Evolutionary conservation across 148 eudicot species (phyloP).

Genomic region (Fagopyrum homotropicum): DNA sequence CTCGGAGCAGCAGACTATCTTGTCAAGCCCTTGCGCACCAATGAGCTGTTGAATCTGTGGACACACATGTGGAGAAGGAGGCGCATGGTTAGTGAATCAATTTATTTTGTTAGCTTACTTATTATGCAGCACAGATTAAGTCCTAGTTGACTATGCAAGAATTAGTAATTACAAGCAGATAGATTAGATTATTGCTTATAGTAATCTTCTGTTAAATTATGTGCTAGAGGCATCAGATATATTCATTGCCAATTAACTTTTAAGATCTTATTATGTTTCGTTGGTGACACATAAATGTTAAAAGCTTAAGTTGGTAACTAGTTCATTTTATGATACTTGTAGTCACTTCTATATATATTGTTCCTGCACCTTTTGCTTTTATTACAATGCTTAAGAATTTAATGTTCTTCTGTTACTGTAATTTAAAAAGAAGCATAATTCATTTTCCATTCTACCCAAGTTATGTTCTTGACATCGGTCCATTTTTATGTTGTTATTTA

Average conservation of each 20-base stretch:
- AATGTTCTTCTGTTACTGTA: not conserved
- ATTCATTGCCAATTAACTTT: not conserved
- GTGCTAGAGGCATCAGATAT: not conserved
- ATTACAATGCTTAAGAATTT: not conserved
- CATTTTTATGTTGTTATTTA: not conserved
- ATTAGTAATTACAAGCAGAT: not conserved
- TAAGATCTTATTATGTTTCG: not conserved
- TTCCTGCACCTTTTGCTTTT: not conserved
- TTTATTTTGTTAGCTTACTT: not conserved
- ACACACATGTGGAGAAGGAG: conserved; percentile 99
- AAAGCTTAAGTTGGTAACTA: not conserved
- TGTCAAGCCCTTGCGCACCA: conserved; percentile 92
- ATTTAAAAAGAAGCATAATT: not conserved
- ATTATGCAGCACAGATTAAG: not conserved
- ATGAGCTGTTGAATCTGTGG: conserved; percentile 93
- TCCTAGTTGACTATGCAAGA: not conserved
- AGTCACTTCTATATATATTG: not conserved
- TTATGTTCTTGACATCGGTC: not conserved
- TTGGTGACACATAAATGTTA: not conserved
- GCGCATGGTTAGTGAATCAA: conserved; percentile 48
- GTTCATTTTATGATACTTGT: not conserved
- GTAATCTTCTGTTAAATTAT: not conserved
- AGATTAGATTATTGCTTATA: not conserved
- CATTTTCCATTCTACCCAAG: not conserved
- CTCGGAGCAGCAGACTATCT: conserved; percentile 99